Evolutionary conservation across 371 early-diverging fungal species (phyloP), one percentile per base, ranked within the genome.

Genomic region (Mortierella sp.): DNA sequence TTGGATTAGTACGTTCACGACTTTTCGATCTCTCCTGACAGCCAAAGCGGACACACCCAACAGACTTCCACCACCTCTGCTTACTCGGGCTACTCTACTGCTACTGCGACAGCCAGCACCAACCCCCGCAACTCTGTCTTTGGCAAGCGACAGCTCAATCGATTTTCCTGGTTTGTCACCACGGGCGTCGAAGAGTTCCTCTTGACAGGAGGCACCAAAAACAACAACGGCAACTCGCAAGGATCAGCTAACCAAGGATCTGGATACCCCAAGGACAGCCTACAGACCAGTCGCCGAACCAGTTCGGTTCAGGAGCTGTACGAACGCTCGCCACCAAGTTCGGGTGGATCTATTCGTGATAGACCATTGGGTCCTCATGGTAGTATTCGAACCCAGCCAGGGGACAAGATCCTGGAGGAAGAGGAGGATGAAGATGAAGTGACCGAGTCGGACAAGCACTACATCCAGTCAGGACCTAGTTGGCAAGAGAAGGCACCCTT

Each of bases 91-190:
- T 72, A 71, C n/a, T 80, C 80, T 8, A 73, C 78, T 22, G 41
- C 84, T 13, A 71, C 80, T 34, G 66, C 75, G 13, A 76, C 74
- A 29, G 67, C 68, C 24, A 71, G 48, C 26, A 86, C 74, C 44
- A 80, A 75, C 37, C 75, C 78, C 11, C 68, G 79, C 37, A 86
- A 79, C 63, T 86, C 84, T 29, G 74, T 86, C 58, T 81, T 88
- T 73, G 80, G 82, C 11, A 81, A 81, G 53, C 76, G 85, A 10
- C 88, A 86, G 64, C 66, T 88, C 19, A 85, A 88, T 64, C 65
- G 87, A 19, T 88, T 88, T 63, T 82, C 85, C 22, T 86, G 87
- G 85, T 88, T 88, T 70, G 87, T 88, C 10, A 86, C 86, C 39
- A 85, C 86, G 14, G 86, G 88, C 48, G 86, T 80, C 41, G 88